Evolutionary conservation across 768 basidiomycete genomes (phyloP).

Genomic region (Cubamyces sp.): DNA sequence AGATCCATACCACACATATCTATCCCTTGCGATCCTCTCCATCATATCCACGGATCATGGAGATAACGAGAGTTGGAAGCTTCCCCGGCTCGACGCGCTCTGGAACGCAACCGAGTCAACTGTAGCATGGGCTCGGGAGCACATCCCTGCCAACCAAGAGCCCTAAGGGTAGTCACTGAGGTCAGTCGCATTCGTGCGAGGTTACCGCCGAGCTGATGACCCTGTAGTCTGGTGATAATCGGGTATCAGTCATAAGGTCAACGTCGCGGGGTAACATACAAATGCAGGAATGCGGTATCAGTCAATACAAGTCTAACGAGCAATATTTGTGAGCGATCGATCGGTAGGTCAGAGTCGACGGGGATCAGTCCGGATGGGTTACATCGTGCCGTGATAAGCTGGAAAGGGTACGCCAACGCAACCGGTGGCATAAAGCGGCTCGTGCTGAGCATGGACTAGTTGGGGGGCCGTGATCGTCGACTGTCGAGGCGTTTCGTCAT

Average conservation of each 20-base stretch:
- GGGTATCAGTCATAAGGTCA: too few relatives aligned
- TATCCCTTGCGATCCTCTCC: conserved; percentile 81
- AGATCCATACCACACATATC: conserved; percentile 97
- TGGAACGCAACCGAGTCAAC: conserved; percentile 74
- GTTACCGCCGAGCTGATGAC: not conserved
- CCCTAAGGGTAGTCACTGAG: not conserved
- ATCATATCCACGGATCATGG: conserved; percentile 50
- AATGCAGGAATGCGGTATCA: too few relatives aligned
- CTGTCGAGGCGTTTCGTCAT: too few relatives aligned
- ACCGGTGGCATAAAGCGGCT: not conserved
- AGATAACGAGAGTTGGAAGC: conserved; percentile 49
- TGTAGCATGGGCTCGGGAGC: conserved; percentile 63
- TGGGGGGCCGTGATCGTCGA: not conserved
- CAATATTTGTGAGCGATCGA: too few relatives aligned
- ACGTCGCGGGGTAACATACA: too few relatives aligned
- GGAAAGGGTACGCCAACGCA: not conserved
- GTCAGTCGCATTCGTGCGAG: not conserved
- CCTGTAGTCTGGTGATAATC: too few relatives aligned
- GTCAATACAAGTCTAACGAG: too few relatives aligned
- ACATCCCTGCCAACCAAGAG: conserved; percentile 46
- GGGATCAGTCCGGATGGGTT: not conserved
- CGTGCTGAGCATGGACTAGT: not conserved
- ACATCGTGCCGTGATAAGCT: not conserved
- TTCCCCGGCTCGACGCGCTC: conserved; percentile 66
- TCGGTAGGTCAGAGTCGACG: too few relatives aligned